Base-by-base conservation (phyloP, 163 green algal genomes). In the Chloromonas sp. region DNA sequence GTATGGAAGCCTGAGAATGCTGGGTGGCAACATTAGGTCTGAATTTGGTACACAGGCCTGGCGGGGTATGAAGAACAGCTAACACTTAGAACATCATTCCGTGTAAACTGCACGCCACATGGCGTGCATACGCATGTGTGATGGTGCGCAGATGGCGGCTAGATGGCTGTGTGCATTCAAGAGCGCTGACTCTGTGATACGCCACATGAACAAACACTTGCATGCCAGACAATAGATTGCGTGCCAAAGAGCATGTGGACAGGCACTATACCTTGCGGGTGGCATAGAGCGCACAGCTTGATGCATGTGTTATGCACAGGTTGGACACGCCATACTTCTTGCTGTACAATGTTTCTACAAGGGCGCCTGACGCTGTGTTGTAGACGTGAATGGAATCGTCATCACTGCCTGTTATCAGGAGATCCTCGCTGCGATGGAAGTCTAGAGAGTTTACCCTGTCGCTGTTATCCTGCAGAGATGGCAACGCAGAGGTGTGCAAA, bases 321-420 rank as follows among this genome's bases (percentile, higher is more conserved):
- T 94, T 93, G 58, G 92, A 86, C 0, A 94, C 92, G 3, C 97
- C 97, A 87, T 99, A 98, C 86, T 98, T 98, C n/a, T 93, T 94
- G 87, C 90, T 96, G 86, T 91, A 90, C 14, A 98, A 81, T 11
- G 84, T 87, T 2, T 91, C 88, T 58, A 76, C 14, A 0, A 81
- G 74, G 61, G 60, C 15, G 74, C 86, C 86, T 3, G 77, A 79
- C 0, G 85, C 85, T 3, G 93, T 98, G 93, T 98, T 94, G 89
- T 98, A 99, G 0, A 98, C 2, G 2, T 91, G 87, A 61, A 99
- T 96, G 14, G 89, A 89, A 81, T 98, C 95, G 81, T 99, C 96
- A 71, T 98, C 93, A 1, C 89, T 88, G 11, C 91, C 95, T 57
- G 95, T 96, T 2, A 98, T 92, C 2, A 99, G 90, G 58, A 98